A percentile compares a stretch with the other conserved stretches of the same genome.
Evolutionary conservation across 2,329 filamentous ascomycete species (phyloP).

Genomic region (Sarocladium kiliense): DNA sequence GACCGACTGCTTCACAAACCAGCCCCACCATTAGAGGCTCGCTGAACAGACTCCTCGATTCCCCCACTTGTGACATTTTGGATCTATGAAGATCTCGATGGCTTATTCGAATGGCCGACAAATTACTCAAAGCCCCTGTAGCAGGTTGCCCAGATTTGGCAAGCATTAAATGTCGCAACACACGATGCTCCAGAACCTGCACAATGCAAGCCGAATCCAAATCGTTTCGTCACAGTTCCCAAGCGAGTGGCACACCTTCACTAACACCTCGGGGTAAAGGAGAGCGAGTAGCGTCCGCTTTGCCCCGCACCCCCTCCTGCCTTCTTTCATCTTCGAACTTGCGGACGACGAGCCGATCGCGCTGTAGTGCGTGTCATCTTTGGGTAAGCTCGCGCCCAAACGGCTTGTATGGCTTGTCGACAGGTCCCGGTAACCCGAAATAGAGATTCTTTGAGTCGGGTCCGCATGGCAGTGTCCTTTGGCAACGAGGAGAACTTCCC

Average conservation of each 20-base stretch:
- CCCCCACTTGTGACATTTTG: neutral
- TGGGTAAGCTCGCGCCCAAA: neutral
- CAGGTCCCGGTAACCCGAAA: neutral
- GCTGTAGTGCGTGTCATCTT: neutral
- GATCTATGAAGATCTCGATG: neutral
- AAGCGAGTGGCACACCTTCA: neutral
- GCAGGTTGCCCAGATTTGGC: too few relatives aligned
- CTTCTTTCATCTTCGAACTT: neutral
- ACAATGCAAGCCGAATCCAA: too few relatives aligned
- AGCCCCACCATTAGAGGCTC: neutral
- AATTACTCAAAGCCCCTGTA: too few relatives aligned
- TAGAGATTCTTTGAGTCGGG: neutral
- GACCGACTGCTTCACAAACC: neutral
- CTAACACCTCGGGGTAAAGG: neutral
- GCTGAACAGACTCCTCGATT: neutral
- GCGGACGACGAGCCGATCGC: constrained; percentile 6
- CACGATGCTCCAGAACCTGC: too few relatives aligned
- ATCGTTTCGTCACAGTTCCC: neutral
- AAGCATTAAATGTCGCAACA: too few relatives aligned
- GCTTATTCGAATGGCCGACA: neutral
- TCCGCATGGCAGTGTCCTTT: neutral
- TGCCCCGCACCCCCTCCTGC: neutral
- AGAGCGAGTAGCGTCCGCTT: constrained; percentile 8
- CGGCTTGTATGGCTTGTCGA: neutral
- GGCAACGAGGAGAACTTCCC: neutral